Percentiles rank a stretch among this genome's conserved stretches.
Evolutionary conservation across 495 filamentous ascomycete genomes (phyloP).

Genomic region (Annulohypoxylon moriforme): DNA sequence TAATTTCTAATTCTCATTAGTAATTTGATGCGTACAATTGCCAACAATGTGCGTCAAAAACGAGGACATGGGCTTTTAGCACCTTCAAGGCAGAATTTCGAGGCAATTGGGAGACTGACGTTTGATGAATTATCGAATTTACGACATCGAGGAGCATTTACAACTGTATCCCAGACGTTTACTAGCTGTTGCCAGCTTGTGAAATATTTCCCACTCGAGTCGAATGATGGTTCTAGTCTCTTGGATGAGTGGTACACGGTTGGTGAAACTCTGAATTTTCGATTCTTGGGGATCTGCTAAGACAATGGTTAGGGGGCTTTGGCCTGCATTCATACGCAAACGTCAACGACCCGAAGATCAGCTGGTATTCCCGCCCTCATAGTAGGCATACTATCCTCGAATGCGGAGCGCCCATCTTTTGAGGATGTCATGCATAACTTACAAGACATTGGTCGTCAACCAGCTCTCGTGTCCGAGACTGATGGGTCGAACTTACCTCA

Average conservation of each 20-base stretch:
- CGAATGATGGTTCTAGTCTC: constrained; percentile 45
- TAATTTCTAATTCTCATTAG: constrained; percentile 48
- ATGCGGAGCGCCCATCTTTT: constrained; percentile 60
- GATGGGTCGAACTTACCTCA: constrained; percentile 81
- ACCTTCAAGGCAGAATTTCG: constrained; percentile 59
- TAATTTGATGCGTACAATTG: constrained; percentile 67
- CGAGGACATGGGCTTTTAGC: constrained; percentile 49
- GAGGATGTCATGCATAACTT: constrained; percentile 62
- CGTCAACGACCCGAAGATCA: constrained; percentile 87
- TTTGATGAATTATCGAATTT: constrained; percentile 85
- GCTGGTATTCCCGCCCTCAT: constrained; percentile 91
- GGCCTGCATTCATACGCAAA: constrained; percentile 72
- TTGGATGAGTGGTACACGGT: constrained; percentile 78
- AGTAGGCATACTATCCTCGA: constrained; percentile 75
- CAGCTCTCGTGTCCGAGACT: constrained; percentile 60
- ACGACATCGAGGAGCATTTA: constrained; percentile 92
- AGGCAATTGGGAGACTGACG: constrained; percentile 71
- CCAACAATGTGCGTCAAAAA: constrained; percentile 55
- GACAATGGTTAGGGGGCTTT: constrained; percentile 63
- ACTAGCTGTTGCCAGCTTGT: constrained; percentile 74
- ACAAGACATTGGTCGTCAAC: constrained; percentile 64
- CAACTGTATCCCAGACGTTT: constrained; percentile 90
- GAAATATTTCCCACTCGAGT: constrained; percentile 56
- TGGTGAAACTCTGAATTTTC: constrained; percentile 30
- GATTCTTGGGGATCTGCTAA: constrained; percentile 23